Conservation (phyloP, 306 rosid genomes). For the Sesbania bispinosa region DNA sequence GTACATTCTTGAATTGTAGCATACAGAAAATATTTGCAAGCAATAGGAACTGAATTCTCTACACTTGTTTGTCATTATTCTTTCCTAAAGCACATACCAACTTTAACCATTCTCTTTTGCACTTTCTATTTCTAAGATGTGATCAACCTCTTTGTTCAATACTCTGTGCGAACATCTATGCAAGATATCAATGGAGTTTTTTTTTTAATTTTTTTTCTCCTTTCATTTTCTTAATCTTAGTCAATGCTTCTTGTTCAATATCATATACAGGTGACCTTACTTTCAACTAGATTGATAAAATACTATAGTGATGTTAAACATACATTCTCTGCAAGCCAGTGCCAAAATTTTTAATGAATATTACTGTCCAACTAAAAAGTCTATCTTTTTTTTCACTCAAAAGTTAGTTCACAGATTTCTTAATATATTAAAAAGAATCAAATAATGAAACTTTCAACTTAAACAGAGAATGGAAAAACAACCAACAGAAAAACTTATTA, state of each 20-base stretch:
- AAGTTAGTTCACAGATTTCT: not conserved
- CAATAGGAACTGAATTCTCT: not conserved
- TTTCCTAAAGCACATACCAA: not conserved
- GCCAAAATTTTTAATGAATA: not conserved
- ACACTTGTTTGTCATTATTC: not conserved
- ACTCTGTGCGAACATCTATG: not conserved
- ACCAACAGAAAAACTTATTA: not conserved
- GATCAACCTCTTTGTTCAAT: not conserved
- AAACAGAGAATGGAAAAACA: constrained; percentile 8
- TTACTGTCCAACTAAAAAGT: not conserved
- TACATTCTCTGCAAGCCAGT: not conserved
- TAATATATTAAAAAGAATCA: not conserved
- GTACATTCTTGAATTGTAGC: not conserved
- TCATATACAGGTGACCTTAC: not conserved
- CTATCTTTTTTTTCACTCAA: not conserved
- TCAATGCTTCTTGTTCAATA: not conserved
- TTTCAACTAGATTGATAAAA: not conserved
- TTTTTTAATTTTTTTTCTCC: not conserved
- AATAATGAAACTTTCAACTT: constrained; percentile 1
- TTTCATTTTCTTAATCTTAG: not conserved
- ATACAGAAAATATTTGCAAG: not conserved
- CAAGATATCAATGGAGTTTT: not conserved
- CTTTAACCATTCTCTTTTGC: not conserved
- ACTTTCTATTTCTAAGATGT: constrained; percentile 7
- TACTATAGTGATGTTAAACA: not conserved